Evolutionary conservation across 2,329 filamentous ascomycete species (phyloP), one percentile per base, ranked within the genome.

Genomic region (Fusarium sp.): DNA sequence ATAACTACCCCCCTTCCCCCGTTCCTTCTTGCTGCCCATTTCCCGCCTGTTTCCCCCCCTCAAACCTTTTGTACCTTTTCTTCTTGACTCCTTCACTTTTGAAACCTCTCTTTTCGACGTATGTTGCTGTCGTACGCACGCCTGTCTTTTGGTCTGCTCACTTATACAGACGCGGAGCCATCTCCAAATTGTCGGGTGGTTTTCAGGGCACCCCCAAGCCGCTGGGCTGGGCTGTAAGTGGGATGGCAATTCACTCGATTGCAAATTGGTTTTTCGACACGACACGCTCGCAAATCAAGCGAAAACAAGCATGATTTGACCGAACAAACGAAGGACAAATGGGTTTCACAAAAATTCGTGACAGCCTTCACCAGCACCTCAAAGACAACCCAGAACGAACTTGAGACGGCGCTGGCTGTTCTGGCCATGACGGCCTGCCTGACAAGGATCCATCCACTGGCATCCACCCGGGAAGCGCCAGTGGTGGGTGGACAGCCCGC

Each of bases 1-100:
- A 80, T 81, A 81, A 79, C 79, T 81, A 78, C 77, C 79, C 78
- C 78, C 78, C 77, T 77, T 78, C 75, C 79, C 80, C 79, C 79
- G 75, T 78, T 77, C 75, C 73, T 75, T 78, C 69, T 77, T 72
- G 63, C 72, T 72, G 69, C 75, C 76, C 72, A 66, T 72, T 78
- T 77, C 70, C 75, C 65, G 73, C 73, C 69, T 65, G 69, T 76
- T 78, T 76, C 54, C 71, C 67, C 68, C 67, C 77, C 70, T 75
- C 63, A 60, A 67, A 62, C 62, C 45, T 57, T 69, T 55, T 66
- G 46, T 67, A 44, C 37, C 72, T 64, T 68, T 72, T 66, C 73
- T 73, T 45, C 63, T 61, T 58, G n/a, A 52, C 72, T 57, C 29
- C 60, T 60, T 48, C 33, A 42, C 44, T 49, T 41, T 55, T 23